A percentile compares a stretch with the other conserved stretches of the same genome.
Evolutionary conservation across 257 asterid species (phyloP).

Genomic region (Pogostemon cablin): DNA sequence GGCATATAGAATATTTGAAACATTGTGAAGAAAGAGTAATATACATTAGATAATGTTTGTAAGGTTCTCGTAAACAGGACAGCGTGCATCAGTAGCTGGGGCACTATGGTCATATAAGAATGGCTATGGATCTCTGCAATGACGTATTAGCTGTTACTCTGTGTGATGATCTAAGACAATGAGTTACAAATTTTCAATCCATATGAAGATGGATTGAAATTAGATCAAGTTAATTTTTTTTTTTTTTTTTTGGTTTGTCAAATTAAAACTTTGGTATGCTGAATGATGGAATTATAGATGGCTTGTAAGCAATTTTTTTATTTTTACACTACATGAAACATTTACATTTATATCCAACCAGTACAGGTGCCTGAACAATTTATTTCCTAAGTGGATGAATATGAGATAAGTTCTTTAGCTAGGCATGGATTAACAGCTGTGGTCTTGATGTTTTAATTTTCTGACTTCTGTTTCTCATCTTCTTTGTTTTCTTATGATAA

Average conservation of each 20-base stretch:
- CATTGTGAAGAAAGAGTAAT: conserved; percentile 2
- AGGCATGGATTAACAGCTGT: neutral
- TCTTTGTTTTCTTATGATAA: neutral
- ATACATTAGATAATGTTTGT: neutral
- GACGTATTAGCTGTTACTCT: neutral
- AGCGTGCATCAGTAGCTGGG: neutral
- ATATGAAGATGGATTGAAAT: neutral
- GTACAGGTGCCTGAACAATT: neutral
- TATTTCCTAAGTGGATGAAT: conserved; percentile 1
- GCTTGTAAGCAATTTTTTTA: neutral
- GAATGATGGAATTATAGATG: conserved; percentile 8
- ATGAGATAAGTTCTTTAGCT: neutral
- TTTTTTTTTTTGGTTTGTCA: neutral
- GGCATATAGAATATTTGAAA: neutral
- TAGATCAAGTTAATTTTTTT: neutral
- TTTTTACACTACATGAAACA: conserved; percentile 1
- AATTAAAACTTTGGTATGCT: neutral
- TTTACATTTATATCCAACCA: neutral
- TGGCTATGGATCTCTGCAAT: neutral
- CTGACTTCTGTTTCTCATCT: neutral
- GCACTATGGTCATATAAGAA: neutral
- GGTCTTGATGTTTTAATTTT: conserved; percentile 1
- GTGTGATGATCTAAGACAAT: neutral
- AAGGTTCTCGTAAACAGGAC: conserved; percentile 1
- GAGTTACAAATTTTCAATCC: neutral